Percentiles rank a stretch among this genome's conserved stretches.
Evolutionary conservation across 2,329 filamentous ascomycete species (phyloP).

Genomic region (Magnaporthiopsis incrustans): DNA sequence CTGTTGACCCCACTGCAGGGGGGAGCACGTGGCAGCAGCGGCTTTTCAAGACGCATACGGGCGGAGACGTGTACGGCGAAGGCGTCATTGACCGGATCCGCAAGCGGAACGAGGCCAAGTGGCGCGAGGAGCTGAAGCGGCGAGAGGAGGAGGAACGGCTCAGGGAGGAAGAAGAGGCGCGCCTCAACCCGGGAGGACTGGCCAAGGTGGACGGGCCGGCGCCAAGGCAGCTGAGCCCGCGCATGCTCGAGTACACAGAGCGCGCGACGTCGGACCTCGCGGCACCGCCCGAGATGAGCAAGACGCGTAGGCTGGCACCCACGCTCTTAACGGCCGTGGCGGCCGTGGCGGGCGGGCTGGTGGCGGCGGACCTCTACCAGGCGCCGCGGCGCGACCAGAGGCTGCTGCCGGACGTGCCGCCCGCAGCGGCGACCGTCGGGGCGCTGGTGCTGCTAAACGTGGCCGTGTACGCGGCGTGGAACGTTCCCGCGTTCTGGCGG

Average conservation of each 20-base stretch:
- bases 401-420: conserved; percentile 52
- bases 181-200: conserved; percentile 31
- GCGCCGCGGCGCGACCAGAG: conserved; percentile 34
- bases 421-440: conserved; percentile 56
- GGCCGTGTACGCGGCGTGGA: conserved; percentile 50
- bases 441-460: conserved; percentile 53
- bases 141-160: conserved; percentile 23
- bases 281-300: conserved; percentile 41
- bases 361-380: conserved; percentile 40
- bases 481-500: conserved; percentile 55
- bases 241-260: conserved; percentile 32
- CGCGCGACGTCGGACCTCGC: conserved; percentile 42
- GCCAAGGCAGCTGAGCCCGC: conserved; percentile 28
- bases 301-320: conserved; percentile 48
- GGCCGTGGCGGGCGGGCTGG: conserved; percentile 40
- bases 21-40: conserved; percentile 11
- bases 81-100: conserved; percentile 51
- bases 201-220: conserved; percentile 27
- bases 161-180: conserved; percentile 31
- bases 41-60: conserved; percentile 17
- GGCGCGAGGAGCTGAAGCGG: conserved; percentile 31
- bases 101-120: conserved; percentile 40
- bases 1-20: not conserved
- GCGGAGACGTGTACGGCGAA: conserved; percentile 47
- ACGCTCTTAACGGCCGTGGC: conserved; percentile 37